A percentile compares a stretch with the other conserved stretches of the same genome.
phyloP scores from a whole-genome alignment of 2,329 filamentous ascomycete species.

The Gnomoniopsis sp. region DNA sequence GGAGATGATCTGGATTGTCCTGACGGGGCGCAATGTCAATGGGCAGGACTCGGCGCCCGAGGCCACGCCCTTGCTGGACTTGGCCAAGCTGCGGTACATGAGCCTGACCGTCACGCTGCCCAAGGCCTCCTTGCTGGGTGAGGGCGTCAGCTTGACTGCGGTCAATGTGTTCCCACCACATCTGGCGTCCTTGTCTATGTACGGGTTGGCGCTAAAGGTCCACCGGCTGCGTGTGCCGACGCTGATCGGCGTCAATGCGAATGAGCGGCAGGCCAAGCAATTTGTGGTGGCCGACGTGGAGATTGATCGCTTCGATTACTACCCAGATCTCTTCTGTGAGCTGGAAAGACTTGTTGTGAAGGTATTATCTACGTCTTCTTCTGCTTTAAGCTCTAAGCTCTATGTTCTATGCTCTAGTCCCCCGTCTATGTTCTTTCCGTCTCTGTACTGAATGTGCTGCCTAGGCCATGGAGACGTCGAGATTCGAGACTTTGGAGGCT shows the following conservation, averaged over 20 bases:
- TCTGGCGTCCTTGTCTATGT: constrained; percentile 21
- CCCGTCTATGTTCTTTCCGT: background rate
- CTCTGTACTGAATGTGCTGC: constrained; percentile 10
- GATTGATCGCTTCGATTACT: constrained; percentile 49
- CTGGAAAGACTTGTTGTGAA: constrained; percentile 61
- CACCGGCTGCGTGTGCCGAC: constrained; percentile 60
- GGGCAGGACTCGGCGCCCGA: constrained; percentile 27
- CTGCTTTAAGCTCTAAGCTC: background rate
- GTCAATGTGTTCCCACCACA: constrained; percentile 37
- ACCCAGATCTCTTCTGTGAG: constrained; percentile 47
- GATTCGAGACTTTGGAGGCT: constrained; percentile 62
- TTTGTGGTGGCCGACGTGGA: constrained; percentile 61
- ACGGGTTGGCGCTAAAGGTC: constrained; percentile 42
- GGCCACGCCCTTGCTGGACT: constrained; percentile 32
- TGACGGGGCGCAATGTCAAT: constrained; percentile 34
- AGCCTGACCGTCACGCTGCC: constrained; percentile 55
- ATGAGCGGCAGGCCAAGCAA: constrained; percentile 66
- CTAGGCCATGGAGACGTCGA: constrained; percentile 52
- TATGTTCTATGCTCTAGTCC: background rate
- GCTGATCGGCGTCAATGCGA: constrained; percentile 68
- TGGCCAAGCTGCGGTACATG: constrained; percentile 39
- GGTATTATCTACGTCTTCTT: constrained; percentile 35
- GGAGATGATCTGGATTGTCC: constrained; percentile 32
- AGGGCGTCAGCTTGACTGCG: constrained; percentile 51
- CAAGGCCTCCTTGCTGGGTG: constrained; percentile 66